Evolutionary conservation across 2,329 filamentous ascomycete species (phyloP), one percentile per base, ranked within the genome.

Genomic region (Stagonosporopsis cucurbitacearum): DNA sequence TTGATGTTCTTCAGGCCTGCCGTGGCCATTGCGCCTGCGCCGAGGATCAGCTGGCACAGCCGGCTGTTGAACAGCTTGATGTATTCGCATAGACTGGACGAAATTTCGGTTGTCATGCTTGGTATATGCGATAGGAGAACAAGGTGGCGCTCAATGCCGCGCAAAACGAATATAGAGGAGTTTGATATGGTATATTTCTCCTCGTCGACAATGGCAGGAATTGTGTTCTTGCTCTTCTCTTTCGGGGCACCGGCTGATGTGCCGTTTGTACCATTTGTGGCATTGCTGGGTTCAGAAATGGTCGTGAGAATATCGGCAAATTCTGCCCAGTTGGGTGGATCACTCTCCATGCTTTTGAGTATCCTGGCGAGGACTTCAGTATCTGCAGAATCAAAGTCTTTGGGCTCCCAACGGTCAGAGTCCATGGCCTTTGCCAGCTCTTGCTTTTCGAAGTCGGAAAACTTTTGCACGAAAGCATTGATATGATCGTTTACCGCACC

Each of bases 51-150:
- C 73, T 99, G 95, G n/a, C 90, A 96, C 54, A 93, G 93, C 19
- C 95, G 89, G 2, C 92, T 97, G 75, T 99, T 97, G 82, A 98
- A 99, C 4, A 96, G 83, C 63, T 95, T 91, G 13, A 98, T 82
- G 70, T 96, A 96, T 20, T 95, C 88, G 37, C 97, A 81, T 11
- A 99, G 84, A 0, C 88, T 88, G 2, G 85, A 81, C 0, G 91
- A 90, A 49, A 97, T 88, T 55, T 97, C 92, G 2, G 88, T 82
- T 1, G 92, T 90, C 86, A 97, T 93, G 58, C 89, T 94, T 1
- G 95, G 94, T 54, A 98, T 94, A 28, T 88, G 88, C 5, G 90
- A 84, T 54, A 94, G 88, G 4, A 99, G 84, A 59, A 90, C 90
- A 61, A 96, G 82, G 75, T 96, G 96, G 15, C 88, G 85, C 56